Percentiles rank a stretch among this genome's conserved stretches.
These are phyloP conservation scores for Draba incana DNA, from an alignment of 345 rosid species.

Conservation along the genomic window DNA sequence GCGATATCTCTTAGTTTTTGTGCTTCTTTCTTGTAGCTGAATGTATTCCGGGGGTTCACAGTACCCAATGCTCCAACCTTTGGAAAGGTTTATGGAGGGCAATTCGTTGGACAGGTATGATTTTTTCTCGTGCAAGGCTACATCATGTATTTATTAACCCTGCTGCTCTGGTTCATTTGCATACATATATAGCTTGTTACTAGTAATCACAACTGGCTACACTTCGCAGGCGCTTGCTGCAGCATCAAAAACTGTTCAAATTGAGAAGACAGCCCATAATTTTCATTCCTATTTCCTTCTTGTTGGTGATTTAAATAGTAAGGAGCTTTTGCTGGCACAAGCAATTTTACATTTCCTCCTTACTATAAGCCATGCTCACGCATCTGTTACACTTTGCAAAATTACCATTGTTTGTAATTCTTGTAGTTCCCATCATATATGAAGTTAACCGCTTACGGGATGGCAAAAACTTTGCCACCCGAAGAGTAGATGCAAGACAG, in stretches of 20 bases:
- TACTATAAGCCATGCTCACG: background rate
- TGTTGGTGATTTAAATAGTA: slow-evolving; percentile 80
- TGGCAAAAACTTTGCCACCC: slow-evolving; percentile 78
- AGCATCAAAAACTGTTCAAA: slow-evolving; percentile 87
- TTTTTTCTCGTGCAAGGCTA: slow-evolving; percentile 14
- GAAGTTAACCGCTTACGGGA: slow-evolving; percentile 76
- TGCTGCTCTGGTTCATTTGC: slow-evolving; percentile 14
- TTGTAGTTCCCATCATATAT: slow-evolving; percentile 81
- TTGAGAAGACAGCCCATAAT: slow-evolving; percentile 75
- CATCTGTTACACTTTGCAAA: slow-evolving; percentile 11
- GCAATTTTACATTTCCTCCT: background rate
- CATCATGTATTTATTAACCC: slow-evolving; percentile 4
- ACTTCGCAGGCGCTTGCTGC: slow-evolving; percentile 85
- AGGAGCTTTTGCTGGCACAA: slow-evolving; percentile 36
- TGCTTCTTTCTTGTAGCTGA: slow-evolving; percentile 56
- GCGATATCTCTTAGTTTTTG: background rate
- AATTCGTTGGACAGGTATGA: slow-evolving; percentile 82
- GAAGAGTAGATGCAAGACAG: slow-evolving; percentile 90
- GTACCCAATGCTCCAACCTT: slow-evolving; percentile 80
- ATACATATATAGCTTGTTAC: slow-evolving; percentile 4
- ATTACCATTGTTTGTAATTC: slow-evolving; percentile 17
- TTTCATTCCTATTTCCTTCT: slow-evolving; percentile 86
- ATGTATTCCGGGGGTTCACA: slow-evolving; percentile 81
- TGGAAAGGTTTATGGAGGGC: slow-evolving; percentile 95
- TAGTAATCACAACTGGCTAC: slow-evolving; percentile 22